A percentile compares a stretch with the other conserved stretches of the same genome.
Conservation (phyloP, 345 rosid genomes). For the Erodium maritimum region DNA sequence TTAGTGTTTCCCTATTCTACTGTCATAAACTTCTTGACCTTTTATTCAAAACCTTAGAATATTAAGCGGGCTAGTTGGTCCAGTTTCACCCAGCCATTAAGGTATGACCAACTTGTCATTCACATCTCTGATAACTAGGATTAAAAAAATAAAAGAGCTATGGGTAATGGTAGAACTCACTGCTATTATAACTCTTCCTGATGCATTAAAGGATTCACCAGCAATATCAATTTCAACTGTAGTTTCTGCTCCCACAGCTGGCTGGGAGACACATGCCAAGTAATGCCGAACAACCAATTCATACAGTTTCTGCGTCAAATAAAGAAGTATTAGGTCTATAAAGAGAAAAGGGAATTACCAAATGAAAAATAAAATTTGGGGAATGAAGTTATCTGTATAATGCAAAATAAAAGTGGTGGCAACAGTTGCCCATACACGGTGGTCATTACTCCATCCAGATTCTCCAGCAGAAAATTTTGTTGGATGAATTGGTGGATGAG, state of each 20-base stretch:
- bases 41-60: not conserved
- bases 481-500: constrained; percentile 98
- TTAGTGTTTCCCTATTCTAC: not conserved
- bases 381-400: not conserved
- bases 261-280: constrained; percentile 93
- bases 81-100: not conserved
- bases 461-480: constrained; percentile 90
- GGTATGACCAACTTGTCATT: not conserved
- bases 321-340: constrained; percentile 5
- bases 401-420: not conserved
- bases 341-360: constrained; percentile 3
- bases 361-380: not conserved
- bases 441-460: constrained; percentile 77
- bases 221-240: constrained; percentile 90
- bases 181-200: constrained; percentile 79
- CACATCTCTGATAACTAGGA: not conserved
- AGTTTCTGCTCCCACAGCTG: constrained; percentile 96
- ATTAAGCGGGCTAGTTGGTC: not conserved
- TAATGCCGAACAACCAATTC: constrained; percentile 95
- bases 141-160: not conserved
- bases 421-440: constrained; percentile 40
- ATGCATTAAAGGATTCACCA: constrained; percentile 74
- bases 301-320: constrained; percentile 57
- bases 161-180: constrained; percentile 35
- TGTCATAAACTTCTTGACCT: not conserved